Conservation (phyloP, 495 filamentous ascomycete species). For the Aspergillus incahuasiensis region DNA sequence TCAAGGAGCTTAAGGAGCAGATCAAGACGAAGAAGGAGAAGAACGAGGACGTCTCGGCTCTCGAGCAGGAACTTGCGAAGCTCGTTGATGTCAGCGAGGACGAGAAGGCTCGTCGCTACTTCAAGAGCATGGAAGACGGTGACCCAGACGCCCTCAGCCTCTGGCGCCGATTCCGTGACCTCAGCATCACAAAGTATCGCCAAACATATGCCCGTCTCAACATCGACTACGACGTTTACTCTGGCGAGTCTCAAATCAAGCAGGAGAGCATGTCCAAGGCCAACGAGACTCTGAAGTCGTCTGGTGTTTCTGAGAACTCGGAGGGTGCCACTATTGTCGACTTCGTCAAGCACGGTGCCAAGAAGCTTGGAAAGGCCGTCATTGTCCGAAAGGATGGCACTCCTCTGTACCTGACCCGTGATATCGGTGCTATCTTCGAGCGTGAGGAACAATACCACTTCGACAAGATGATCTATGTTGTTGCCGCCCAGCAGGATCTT, state of each 20-base stretch:
- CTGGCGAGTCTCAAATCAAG: constrained; percentile 87
- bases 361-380: constrained; percentile 65
- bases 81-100: constrained; percentile 56
- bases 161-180: constrained; percentile 84
- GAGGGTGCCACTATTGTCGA: constrained; percentile 88
- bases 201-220: constrained; percentile 79
- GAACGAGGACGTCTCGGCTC: constrained; percentile 38
- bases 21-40: constrained; percentile 51
- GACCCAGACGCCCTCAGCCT: constrained; percentile 69
- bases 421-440: constrained; percentile 64
- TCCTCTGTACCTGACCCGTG: constrained; percentile 65
- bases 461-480: constrained; percentile 75
- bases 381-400: constrained; percentile 67
- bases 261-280: constrained; percentile 73
- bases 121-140: constrained; percentile 86
- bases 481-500: constrained; percentile 65
- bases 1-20: constrained; percentile 52
- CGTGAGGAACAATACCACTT: constrained; percentile 60
- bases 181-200: constrained; percentile 84
- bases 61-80: constrained; percentile 48
- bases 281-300: constrained; percentile 58
- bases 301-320: constrained; percentile 71
- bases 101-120: constrained; percentile 69
- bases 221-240: constrained; percentile 91
- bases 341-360: constrained; percentile 67